Base-by-base conservation (phyloP, 208 protist genomes). In the Trypanosomatidae sp. region DNA sequence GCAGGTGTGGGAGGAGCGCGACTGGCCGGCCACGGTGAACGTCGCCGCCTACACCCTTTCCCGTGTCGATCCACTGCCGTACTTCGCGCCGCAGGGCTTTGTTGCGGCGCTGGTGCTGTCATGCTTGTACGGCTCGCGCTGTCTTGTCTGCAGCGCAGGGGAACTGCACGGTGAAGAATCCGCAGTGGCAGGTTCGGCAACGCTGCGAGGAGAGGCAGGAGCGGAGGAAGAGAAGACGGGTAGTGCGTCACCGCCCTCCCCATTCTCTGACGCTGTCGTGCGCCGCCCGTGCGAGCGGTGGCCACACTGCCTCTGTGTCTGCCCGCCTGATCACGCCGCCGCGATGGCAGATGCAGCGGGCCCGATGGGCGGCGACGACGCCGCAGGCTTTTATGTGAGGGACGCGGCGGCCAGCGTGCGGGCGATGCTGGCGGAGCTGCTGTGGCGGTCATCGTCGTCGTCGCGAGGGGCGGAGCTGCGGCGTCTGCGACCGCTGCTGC, bases 1-100 rank as follows among this genome's bases (percentile, higher is more conserved):
- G 46, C 91, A 94, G 56, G 84, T 92, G 47, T 96, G 91, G 89
- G 65, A 30, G 22, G 70, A 81, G n/a, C n/a, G n/a, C n/a, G 91
- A 96, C 71, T 96, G 91, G 91, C 80, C 66, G 12, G 77, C 73
- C 71, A 91, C 87, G 12, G 84, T 94, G 9, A 47, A 73, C 56
- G 74, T 94, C 65, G 76, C 80, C 10, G 84, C 91, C 22, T 96
- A 94, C 83, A 96, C 91, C 6, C 73, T 94, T 2, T 19, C 71
- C 17, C 81, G 91, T 7, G 74, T 91, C 8, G 91, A 96, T 62
- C 89, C 89, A 22, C 28, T 8, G 2, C 49, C 69, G 8, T 96
- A 96, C 81, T 82, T 90, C 58, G 69, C 56, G 50, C n/a, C 67
- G 10, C 80, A 79, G 36, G 84, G 87, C 43, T 84, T 77, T 59